phyloP scores from a whole-genome alignment of 2,329 filamentous ascomycete species.

The Erysiphe neolycopersici region DNA sequence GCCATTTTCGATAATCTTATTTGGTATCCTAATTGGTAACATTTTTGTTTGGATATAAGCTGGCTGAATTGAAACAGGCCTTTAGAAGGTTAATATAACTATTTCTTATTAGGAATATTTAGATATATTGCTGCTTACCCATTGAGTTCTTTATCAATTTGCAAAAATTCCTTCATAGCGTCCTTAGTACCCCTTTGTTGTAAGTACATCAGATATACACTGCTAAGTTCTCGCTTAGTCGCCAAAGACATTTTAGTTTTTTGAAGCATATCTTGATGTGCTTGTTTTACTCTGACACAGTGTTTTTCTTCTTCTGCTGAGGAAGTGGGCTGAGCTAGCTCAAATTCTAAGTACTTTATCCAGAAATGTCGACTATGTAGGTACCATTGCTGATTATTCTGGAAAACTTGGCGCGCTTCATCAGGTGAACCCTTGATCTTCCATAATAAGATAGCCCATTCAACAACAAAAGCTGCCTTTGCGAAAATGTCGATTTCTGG shows the following conservation, averaged over 20 bases:
- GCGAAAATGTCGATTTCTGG: conserved; percentile 46
- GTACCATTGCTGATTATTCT: conserved; percentile 61
- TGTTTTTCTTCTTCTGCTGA: conserved; percentile 35
- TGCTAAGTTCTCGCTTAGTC: conserved; percentile 47
- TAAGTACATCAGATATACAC: conserved; percentile 60
- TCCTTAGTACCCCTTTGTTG: conserved; percentile 60
- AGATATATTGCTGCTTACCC: conserved; percentile 26
- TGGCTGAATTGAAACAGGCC: conserved; percentile 18
- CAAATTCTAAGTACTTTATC: conserved; percentile 69
- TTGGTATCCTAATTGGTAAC: conserved; percentile 8
- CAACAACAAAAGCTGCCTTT: conserved; percentile 65
- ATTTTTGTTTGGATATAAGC: conserved; percentile 13
- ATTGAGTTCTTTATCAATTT: conserved; percentile 64
- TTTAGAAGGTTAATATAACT: conserved; percentile 7
- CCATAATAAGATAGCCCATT: conserved; percentile 73
- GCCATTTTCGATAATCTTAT: conserved; percentile 18
- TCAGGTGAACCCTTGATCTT: conserved; percentile 58
- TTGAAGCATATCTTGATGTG: conserved; percentile 47
- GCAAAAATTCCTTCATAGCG: conserved; percentile 63
- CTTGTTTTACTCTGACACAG: conserved; percentile 49
- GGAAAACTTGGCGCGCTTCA: conserved; percentile 61
- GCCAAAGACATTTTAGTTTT: conserved; percentile 42
- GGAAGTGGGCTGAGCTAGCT: conserved; percentile 55
- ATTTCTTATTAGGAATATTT: neutral
- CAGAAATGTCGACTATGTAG: conserved; percentile 71